Conservation (phyloP, 2,329 filamentous ascomycete species). For the Penicillium digitatum region DNA sequence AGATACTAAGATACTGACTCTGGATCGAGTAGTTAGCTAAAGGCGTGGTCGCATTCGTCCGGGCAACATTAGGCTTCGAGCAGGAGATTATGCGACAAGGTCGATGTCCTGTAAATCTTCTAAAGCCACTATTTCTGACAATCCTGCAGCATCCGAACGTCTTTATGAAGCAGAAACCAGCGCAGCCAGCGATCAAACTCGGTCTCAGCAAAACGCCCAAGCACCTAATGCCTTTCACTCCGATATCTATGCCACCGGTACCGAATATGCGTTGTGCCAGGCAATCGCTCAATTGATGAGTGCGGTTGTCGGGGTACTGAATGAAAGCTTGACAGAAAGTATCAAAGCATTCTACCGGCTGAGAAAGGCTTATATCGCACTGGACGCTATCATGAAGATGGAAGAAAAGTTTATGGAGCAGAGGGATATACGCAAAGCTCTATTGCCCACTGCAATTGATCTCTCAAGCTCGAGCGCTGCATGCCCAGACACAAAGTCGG, state of each 20-base stretch:
- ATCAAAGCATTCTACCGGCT: slow-evolving; percentile 91
- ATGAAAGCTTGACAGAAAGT: slow-evolving; percentile 87
- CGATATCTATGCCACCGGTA: slow-evolving; percentile 73
- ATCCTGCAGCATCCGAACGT: slow-evolving; percentile 57
- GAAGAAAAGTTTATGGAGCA: slow-evolving; percentile 59
- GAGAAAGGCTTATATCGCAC: slow-evolving; percentile 77
- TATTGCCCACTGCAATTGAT: slow-evolving; percentile 13
- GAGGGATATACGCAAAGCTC: slow-evolving; percentile 23
- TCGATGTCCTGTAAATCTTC: slow-evolving; percentile 26
- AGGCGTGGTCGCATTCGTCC: slow-evolving; percentile 78
- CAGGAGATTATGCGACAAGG: slow-evolving; percentile 82
- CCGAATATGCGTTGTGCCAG: slow-evolving; percentile 79
- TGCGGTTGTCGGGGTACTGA: slow-evolving; percentile 81
- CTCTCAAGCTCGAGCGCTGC: slow-evolving; percentile 11
- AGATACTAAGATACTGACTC: slow-evolving; percentile 6
- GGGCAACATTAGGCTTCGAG: slow-evolving; percentile 84
- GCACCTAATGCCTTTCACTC: slow-evolving; percentile 52
- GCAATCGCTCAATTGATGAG: slow-evolving; percentile 85
- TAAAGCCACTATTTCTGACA: slow-evolving; percentile 15
- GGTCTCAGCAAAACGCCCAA: slow-evolving; percentile 62
- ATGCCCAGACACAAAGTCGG: slow-evolving; percentile 6
- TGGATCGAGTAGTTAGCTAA: slow-evolving; percentile 60
- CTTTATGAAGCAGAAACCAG: slow-evolving; percentile 71
- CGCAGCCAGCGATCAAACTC: slow-evolving; percentile 71
- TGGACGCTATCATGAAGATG: slow-evolving; percentile 73